Base-by-base conservation (phyloP, 192 early-diverging fungal species). In the Cladochytrium replicatum region DNA sequence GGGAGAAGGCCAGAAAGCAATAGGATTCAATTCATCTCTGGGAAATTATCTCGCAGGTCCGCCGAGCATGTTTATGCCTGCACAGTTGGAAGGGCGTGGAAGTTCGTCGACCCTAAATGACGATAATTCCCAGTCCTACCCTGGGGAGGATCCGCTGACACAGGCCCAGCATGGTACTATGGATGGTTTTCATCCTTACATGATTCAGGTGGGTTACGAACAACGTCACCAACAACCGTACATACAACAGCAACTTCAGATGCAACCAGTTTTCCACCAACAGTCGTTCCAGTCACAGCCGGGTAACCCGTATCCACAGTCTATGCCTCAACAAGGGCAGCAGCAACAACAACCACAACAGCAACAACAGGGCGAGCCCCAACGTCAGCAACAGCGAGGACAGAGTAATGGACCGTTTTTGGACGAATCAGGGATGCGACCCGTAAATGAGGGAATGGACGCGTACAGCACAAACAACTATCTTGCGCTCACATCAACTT, bases 161-260 rank as follows among this genome's bases (percentile, higher is more conserved):
- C 13, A 39, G 45, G 17, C 34, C 1, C 51, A 46, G 9, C 51
- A n/a, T n/a, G n/a, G n/a, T n/a, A n/a, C n/a, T n/a, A n/a, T n/a
- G n/a, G n/a, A n/a, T n/a, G n/a, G n/a, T n/a, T n/a, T 45, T 6
- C 41, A 55, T 27, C 54, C 44, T 11, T 34, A 55, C 54, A 26
- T 46, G 4, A 2, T 32, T 17, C 13, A 22, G 21, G 22, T 46
- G 8, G 24, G 32, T 8, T 46, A 55, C 6, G 44, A 55, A 34
- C 54, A 55, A 0, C 27, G 34, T 23, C 54, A 55, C 4, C 26
- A 45, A 39, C 11, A 6, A 15, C 25, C 31, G 21, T 21, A 26
- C 27, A 9, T 43, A 19, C 32, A 46, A 17, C 52, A 54, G 26
- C 19, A 13, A 15, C 52, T 43, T 31, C 25, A 48, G 11, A 21